Percentiles rank a stretch among this genome's conserved stretches.
Conservation (phyloP, 148 eudicot species). For the Nyssa sinensis region DNA sequence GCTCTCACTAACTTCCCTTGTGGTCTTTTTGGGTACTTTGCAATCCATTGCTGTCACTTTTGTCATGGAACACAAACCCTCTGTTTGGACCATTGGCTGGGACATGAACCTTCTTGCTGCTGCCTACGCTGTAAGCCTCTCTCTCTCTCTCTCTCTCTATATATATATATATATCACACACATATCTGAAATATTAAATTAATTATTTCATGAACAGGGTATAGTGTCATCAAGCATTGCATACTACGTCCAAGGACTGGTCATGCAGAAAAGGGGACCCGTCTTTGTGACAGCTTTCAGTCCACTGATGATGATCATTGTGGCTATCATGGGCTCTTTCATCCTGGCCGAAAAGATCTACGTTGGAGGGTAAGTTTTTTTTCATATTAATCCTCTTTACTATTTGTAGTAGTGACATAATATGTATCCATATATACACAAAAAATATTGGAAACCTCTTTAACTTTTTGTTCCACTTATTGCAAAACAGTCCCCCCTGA, state of each 20-base stretch:
- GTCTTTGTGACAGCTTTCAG: conserved; percentile 94
- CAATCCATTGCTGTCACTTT: conserved; percentile 80
- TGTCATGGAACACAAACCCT: conserved; percentile 70
- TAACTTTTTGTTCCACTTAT: too few species aligned
- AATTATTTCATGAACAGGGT: conserved; percentile 27
- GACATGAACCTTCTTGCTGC: conserved; percentile 94
- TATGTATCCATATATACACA: too few species aligned
- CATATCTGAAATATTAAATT: not conserved
- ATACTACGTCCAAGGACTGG: conserved; percentile 94
- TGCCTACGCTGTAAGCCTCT: conserved; percentile 78
- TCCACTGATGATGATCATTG: conserved; percentile 97
- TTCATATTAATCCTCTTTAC: too few species aligned
- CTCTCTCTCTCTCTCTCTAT: not conserved
- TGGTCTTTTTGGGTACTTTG: conserved; percentile 86
- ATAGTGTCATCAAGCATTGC: conserved; percentile 67
- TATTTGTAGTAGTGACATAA: too few species aligned
- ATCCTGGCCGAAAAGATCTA: conserved; percentile 89
- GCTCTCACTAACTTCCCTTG: conserved; percentile 64
- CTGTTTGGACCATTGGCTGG: conserved; percentile 78
- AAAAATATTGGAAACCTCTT: not conserved
- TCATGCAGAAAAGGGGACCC: conserved; percentile 92
- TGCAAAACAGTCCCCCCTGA: too few species aligned
- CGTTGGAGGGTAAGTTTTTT: conserved; percentile 70
- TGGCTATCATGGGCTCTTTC: conserved; percentile 95
- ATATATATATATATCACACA: not conserved